Evolutionary conservation across 371 early-diverging fungal genomes (phyloP), one percentile per base, ranked within the genome.

Genomic region (Lichtheimia ramosa): DNA sequence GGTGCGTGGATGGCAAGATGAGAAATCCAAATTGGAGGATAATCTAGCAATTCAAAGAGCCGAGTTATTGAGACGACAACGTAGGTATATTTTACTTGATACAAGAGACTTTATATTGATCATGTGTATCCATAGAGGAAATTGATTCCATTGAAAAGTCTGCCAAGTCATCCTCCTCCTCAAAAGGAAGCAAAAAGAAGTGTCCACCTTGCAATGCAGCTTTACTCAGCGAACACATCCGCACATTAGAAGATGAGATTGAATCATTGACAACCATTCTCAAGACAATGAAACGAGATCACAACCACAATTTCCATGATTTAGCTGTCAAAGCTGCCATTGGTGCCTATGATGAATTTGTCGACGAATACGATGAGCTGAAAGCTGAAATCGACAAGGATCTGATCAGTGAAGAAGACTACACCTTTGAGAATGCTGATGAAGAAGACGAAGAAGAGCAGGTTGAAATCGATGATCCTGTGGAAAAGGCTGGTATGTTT

Each of bases 271-370:
- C 75, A 5, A 60, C 59, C 0, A 74, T 85, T 46, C 59, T 92
- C 48, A 70, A 73, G 1, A 82, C 82, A 16, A 75, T 92, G 68
- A 89, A 90, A 65, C 73, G 73, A 3, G 81, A 83, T 50, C 88
- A 90, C 60, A 91, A 92, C 69, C 83, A 86, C 51, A 90, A 92
- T 63, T 91, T 77, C 62, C 88, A 89, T 63, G 93, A 92, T 59
- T 74, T 82, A 69, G 91, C 90, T 27, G 92, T 91, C 15, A 85
- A 84, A 28, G 64, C 68, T 5, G 86, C 91, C 2, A 79, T 91
- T 42, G 56, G 75, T 3, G 84, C 74, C 1, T 90, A 83, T 49
- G 85, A 87, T 34, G 85, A 82, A 50, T 88, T 86, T 48, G 42
- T 83, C 3, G 68, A 62, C 4, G 70, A 68, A 12, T 74, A 65